These are phyloP conservation scores for Fusarium ambrosium DNA, from an alignment of 2,329 filamentous ascomycete species.

Conservation along the genomic window DNA sequence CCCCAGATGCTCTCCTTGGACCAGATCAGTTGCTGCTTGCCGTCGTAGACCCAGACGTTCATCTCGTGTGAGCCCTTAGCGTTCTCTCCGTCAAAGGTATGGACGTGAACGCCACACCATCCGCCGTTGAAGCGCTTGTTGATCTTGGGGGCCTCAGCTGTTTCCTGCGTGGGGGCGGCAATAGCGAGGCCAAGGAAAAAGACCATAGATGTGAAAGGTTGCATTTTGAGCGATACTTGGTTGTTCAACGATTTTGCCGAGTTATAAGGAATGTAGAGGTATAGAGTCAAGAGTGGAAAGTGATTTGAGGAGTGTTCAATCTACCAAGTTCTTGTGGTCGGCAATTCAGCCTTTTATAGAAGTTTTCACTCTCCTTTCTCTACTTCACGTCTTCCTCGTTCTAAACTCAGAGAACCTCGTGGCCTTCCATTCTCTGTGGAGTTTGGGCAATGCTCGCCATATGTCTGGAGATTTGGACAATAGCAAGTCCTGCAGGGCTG, in stretches of 20 bases:
- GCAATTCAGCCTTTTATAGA: no score
- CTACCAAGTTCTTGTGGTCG: no score
- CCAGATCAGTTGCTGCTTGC: background rate
- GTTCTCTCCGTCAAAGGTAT: background rate
- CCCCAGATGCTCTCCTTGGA: constrained; percentile 5
- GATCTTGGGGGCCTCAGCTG: background rate
- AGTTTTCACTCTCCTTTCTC: no score
- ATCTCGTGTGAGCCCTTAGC: background rate
- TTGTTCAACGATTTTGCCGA: no score
- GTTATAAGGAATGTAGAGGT: no score
- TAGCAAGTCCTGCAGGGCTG: background rate
- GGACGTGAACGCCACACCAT: constrained; percentile 4
- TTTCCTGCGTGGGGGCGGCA: background rate
- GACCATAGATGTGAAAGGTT: background rate
- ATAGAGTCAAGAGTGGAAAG: no score
- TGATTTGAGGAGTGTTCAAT: no score
- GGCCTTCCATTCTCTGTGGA: no score
- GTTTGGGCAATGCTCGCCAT: no score
- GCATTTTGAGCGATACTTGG: background rate
- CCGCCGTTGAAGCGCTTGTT: constrained; percentile 5
- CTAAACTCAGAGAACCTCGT: no score
- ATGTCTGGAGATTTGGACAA: background rate
- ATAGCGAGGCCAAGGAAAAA: background rate
- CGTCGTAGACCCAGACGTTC: background rate
- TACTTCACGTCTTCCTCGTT: no score